A percentile compares a stretch with the other conserved stretches of the same genome.
Evolutionary conservation across 2,329 filamentous ascomycete species (phyloP).

Genomic region (Diaporthe ampelina): DNA sequence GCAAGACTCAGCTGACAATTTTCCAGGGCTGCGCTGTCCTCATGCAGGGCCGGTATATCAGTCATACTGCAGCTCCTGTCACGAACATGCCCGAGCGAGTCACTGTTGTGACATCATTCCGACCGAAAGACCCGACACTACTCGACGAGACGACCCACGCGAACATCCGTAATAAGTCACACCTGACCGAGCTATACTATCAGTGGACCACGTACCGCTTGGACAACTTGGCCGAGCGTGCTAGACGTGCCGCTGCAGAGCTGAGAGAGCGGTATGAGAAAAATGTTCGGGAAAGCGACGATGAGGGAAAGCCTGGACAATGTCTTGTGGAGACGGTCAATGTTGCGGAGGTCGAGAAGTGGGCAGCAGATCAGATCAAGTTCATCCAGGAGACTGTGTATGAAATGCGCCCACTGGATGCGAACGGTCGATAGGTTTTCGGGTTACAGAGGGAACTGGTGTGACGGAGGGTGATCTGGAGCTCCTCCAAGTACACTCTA

Average conservation of each 20-base stretch:
- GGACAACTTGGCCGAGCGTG: slow-evolving; percentile 72
- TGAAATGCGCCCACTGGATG: neutral
- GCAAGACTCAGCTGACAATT: neutral
- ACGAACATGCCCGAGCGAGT: neutral
- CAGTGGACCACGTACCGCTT: slow-evolving; percentile 75
- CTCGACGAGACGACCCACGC: slow-evolving; percentile 73
- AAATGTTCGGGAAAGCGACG: neutral
- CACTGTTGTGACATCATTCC: slow-evolving; percentile 75
- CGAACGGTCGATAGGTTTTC: neutral
- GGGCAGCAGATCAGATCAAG: neutral
- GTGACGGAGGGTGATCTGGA: too few species aligned
- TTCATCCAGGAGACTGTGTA: neutral
- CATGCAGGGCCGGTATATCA: slow-evolving; percentile 77
- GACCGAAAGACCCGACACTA: slow-evolving; percentile 66
- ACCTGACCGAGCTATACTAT: slow-evolving; percentile 70
- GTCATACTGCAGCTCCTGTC: slow-evolving; percentile 56
- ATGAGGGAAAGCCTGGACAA: neutral
- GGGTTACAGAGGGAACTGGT: too few species aligned
- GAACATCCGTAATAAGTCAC: slow-evolving; percentile 70
- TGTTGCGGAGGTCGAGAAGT: neutral
- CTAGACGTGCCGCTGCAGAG: neutral
- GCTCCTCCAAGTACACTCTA: too few species aligned
- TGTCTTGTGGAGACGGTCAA: neutral
- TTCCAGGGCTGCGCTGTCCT: slow-evolving; percentile 71
- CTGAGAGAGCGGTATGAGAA: neutral